A percentile compares a stretch with the other conserved stretches of the same genome.
Conservation (phyloP, 306 rosid species). For the Quercus berberidifolia region DNA sequence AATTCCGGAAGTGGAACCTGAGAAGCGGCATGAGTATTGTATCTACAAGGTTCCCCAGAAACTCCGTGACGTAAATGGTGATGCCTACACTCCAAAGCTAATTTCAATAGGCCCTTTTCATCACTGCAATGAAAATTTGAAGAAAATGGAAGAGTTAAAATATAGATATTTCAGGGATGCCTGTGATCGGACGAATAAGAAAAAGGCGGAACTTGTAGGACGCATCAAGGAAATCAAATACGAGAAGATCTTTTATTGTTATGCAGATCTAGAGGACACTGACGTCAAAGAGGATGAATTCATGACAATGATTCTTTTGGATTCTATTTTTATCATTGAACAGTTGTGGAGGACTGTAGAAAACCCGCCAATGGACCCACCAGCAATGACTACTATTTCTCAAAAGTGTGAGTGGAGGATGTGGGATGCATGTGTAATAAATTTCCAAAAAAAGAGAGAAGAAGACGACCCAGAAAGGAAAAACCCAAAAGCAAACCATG, state of each 20-base stretch:
- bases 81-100: constrained; percentile 16
- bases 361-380: neutral
- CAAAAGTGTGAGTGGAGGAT: too few species aligned
- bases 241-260: neutral
- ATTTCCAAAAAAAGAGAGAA: accelerated
- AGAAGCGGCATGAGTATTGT: neutral
- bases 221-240: neutral
- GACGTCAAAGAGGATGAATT: accelerated
- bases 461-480: too few species aligned
- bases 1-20: neutral
- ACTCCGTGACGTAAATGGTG: constrained; percentile 6
- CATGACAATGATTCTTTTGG: neutral
- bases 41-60: constrained; percentile 17
- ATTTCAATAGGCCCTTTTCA: constrained; percentile 25
- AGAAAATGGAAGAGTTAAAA: neutral
- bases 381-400: too few species aligned
- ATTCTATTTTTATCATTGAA: constrained; percentile 21
- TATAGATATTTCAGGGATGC: neutral
- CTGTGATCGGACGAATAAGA: accelerated
- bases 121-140: neutral
- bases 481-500: too few species aligned
- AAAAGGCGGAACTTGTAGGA: neutral
- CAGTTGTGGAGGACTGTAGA: neutral
- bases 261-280: neutral
- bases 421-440: too few species aligned